Percentiles rank a stretch among this genome's conserved stretches.
These are phyloP conservation scores for Solanum aculeatissimum DNA, from an alignment of 305 asterid species.

Conservation along the genomic window DNA sequence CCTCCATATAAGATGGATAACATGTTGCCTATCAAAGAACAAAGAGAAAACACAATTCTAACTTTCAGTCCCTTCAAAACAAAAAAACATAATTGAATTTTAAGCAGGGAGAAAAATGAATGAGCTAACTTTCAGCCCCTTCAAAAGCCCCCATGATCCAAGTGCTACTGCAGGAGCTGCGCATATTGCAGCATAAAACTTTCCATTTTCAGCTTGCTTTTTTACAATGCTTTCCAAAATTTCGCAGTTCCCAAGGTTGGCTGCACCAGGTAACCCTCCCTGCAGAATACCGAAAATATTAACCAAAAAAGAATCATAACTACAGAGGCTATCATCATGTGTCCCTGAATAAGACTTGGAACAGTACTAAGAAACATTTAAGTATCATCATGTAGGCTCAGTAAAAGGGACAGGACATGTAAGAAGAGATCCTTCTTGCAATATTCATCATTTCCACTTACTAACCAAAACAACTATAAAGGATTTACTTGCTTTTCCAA, in stretches of 20 bases:
- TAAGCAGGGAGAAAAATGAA: background rate
- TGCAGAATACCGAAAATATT: background rate
- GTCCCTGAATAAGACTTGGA: background rate
- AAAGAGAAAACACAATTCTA: background rate
- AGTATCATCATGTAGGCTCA: background rate
- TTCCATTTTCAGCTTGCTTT: conserved; percentile 58
- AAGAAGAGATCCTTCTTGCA: background rate
- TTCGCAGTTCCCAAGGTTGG: conserved; percentile 61
- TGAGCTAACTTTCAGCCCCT: conserved; percentile 59
- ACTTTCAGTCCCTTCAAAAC: background rate
- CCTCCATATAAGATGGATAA: conserved; percentile 83
- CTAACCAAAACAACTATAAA: background rate
- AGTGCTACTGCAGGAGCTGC: conserved; percentile 96
- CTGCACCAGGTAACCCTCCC: conserved; percentile 97
- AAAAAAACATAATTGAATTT: background rate
- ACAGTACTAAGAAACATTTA: background rate
- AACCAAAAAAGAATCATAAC: background rate
- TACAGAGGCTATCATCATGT: background rate
- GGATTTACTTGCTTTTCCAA: background rate
- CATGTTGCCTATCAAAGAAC: conserved; percentile 68
- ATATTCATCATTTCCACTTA: background rate
- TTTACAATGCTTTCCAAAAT: conserved; percentile 60
- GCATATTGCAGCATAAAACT: conserved; percentile 80
- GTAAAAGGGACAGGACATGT: background rate
- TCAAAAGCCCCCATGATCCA: conserved; percentile 88